Percentiles rank a stretch among this genome's conserved stretches.
Conservation (phyloP, 106 monocot genomes). For the Dendrobium catenatum region DNA sequence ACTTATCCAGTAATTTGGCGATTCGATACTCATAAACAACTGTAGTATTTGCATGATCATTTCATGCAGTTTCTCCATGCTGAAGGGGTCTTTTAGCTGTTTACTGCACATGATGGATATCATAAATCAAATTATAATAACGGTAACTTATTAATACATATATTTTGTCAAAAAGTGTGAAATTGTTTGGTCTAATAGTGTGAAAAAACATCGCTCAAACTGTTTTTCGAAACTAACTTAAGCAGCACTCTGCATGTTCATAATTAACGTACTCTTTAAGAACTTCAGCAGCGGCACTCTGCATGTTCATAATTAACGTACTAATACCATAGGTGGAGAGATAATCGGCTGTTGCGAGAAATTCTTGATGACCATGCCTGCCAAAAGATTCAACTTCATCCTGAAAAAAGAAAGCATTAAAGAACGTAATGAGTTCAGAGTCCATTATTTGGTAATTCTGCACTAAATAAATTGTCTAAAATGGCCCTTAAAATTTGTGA, state of each 20-base stretch:
- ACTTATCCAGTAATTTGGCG: slow-evolving; percentile 50
- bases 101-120: slow-evolving; percentile 39
- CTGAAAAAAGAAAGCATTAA: slow-evolving; percentile 27
- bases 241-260: slow-evolving; percentile 58
- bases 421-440: not conserved
- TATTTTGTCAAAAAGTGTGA: not conserved
- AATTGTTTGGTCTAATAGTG: not conserved
- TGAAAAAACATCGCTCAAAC: not conserved
- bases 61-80: slow-evolving; percentile 43
- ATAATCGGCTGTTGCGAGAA: slow-evolving; percentile 85
- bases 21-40: slow-evolving; percentile 43
- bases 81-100: slow-evolving; percentile 58
- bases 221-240: not conserved
- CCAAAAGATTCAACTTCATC: slow-evolving; percentile 45
- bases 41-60: slow-evolving; percentile 61
- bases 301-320: slow-evolving; percentile 59
- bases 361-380: slow-evolving; percentile 57
- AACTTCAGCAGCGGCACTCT: slow-evolving; percentile 52
- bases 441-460: not conserved
- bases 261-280: slow-evolving; percentile 58
- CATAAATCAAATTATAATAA: not conserved
- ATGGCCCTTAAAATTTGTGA: too few relatives aligned
- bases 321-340: slow-evolving; percentile 60
- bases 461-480: not conserved
- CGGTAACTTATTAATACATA: not conserved